Percentiles rank a stretch among this genome's conserved stretches.
These are phyloP conservation scores for Hirsutella rhossiliensis DNA, from an alignment of 2,329 filamentous ascomycete species.

Conservation along the genomic window DNA sequence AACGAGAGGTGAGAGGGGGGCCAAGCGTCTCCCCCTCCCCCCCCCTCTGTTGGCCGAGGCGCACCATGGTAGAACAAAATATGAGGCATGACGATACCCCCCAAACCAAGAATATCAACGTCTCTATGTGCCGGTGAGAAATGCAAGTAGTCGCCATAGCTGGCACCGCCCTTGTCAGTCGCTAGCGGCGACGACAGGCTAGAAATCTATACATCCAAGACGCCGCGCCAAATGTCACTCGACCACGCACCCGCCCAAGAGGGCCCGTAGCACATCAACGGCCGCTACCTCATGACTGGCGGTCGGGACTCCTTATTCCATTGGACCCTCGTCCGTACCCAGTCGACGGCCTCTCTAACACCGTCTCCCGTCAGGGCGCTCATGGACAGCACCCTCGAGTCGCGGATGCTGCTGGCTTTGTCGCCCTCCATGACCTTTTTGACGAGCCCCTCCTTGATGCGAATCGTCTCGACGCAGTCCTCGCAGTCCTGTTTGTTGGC, in stretches of 20 bases:
- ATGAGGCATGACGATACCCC: constrained; percentile 8
- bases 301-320: constrained; percentile 94
- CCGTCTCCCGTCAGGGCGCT: constrained; percentile 82
- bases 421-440: constrained; percentile 93
- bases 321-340: constrained; percentile 81
- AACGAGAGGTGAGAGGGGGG: constrained; percentile 50
- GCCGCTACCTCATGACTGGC: constrained; percentile 75
- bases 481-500: constrained; percentile 98
- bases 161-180: not conserved
- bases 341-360: constrained; percentile 92
- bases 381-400: constrained; percentile 82
- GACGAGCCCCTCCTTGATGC: constrained; percentile 93
- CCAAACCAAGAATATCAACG: constrained; percentile 1
- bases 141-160: not conserved
- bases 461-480: constrained; percentile 92
- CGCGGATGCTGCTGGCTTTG: constrained; percentile 72
- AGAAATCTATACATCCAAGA: constrained; percentile 4
- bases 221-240: constrained; percentile 1
- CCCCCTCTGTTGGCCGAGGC: not conserved
- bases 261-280: constrained; percentile 4
- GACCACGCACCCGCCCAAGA: not conserved
- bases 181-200: not conserved
- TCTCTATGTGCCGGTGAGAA: not conserved
- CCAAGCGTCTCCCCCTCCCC: too few relatives aligned
- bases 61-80: constrained; percentile 1